Base-by-base conservation (phyloP, 2,329 filamentous ascomycete genomes). In the Capronia epimyces region DNA sequence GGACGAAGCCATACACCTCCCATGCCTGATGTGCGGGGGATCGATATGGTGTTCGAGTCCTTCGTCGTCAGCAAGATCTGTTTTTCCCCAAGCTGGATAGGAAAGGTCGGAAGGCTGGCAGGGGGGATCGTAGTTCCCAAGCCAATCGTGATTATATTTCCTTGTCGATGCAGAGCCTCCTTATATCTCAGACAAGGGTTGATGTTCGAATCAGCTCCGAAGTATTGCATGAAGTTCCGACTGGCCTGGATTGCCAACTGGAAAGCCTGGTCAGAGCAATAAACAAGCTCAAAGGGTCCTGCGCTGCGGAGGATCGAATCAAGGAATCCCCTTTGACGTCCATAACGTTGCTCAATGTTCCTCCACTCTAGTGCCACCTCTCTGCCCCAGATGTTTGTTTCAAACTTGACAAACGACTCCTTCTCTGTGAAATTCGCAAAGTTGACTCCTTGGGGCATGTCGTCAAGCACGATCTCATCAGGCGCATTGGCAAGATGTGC, bases 211-310 rank as follows among this genome's bases (percentile, higher is more conserved):
- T 81, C 78, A 15, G 77, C 78, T 43, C 67, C 71, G 63, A 78
- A 79, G 59, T 82, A 82, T 60, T 81, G 78, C 53, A 75, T 70
- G 2, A 82, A 65, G 57, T 81, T 81, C 25, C 77, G 73, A 21
- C 78, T 77, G 34, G 79, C 70, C 56, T 81, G 78, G 3, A 80
- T 60, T 1, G 77, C 77, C 36, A 75, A 58, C 16, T 64, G 58
- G 9, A 60, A 62, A 6, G 63, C 64, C 12, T 65, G 53, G n/a
- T 58, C 34, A 3, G 49, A 52, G n/a, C 36, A 41, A 25, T 44
- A 53, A 9, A 57, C 41, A 15, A 60, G 16, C 63, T 65, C 53
- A 56, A 56, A 31, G 45, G 65, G 56, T 51, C 58, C 46, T 12
- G 50, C 46, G 1, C 72, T 74, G 46, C 75, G 72, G 21, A 82